Conservation (phyloP, 768 basidiomycete species). For the Cystoderma amianthinum region DNA sequence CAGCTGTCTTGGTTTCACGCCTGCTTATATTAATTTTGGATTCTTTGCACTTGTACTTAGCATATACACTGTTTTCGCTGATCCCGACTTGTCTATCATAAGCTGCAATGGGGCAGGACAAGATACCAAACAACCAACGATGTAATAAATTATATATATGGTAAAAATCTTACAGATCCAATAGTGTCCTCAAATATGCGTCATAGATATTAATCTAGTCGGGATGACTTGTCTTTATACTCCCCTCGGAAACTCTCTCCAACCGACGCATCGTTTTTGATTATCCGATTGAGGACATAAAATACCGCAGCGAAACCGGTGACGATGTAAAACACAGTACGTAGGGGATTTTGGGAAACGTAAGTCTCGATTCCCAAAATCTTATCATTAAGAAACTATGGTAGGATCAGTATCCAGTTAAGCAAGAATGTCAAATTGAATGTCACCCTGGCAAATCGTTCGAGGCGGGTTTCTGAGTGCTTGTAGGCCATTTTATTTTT, state of each 20-base stretch:
- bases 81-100: too few relatives aligned
- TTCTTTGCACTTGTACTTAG: neutral
- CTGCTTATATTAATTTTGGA: neutral
- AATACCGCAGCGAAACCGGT: neutral
- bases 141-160: too few relatives aligned
- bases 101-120: too few relatives aligned
- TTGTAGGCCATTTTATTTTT: slow-evolving; percentile 40
- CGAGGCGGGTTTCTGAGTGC: slow-evolving; percentile 66
- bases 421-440: neutral
- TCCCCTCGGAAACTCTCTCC: neutral
- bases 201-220: neutral
- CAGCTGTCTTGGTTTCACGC: neutral
- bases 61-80: neutral
- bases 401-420: neutral
- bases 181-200: too few relatives aligned
- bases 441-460: slow-evolving; percentile 58
- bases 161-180: too few relatives aligned
- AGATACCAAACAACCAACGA: too few relatives aligned
- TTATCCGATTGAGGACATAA: neutral
- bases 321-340: neutral
- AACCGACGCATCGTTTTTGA: neutral
- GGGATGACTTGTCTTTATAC: neutral
- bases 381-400: neutral
- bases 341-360: neutral
- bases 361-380: neutral